Percentiles rank a stretch among this genome's conserved stretches.
These are phyloP conservation scores for Biscogniauxia marginata DNA, from an alignment of 2,329 filamentous ascomycete genomes.

Conservation along the genomic window DNA sequence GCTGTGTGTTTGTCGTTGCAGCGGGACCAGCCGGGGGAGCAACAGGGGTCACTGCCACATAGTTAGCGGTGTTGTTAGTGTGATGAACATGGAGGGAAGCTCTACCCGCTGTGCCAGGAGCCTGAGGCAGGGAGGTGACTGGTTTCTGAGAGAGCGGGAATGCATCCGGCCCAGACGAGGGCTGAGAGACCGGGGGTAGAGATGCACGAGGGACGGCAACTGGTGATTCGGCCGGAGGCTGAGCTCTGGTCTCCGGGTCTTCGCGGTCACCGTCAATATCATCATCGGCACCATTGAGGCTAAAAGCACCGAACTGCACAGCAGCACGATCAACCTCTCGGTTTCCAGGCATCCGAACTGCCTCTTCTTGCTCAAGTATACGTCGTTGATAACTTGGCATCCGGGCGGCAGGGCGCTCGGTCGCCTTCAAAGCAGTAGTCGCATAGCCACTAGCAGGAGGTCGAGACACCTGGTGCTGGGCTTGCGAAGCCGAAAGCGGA, in stretches of 20 bases:
- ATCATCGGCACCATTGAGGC: slow-evolving; percentile 76
- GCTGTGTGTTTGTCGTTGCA: slow-evolving; percentile 23
- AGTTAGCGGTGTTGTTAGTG: slow-evolving; percentile 19
- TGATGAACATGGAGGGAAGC: slow-evolving; percentile 8
- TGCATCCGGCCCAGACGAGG: slow-evolving; percentile 53
- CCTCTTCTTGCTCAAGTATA: slow-evolving; percentile 91
- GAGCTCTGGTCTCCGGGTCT: slow-evolving; percentile 89
- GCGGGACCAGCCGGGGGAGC: slow-evolving; percentile 28
- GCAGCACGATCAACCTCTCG: slow-evolving; percentile 89
- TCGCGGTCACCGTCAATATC: slow-evolving; percentile 94
- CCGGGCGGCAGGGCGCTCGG: slow-evolving; percentile 59
- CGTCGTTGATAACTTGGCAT: slow-evolving; percentile 81
- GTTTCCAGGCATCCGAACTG: slow-evolving; percentile 97
- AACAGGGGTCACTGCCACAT: slow-evolving; percentile 27
- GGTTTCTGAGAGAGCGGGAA: slow-evolving; percentile 54
- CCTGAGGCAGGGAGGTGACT: slow-evolving; percentile 43
- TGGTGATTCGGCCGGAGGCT: slow-evolving; percentile 91
- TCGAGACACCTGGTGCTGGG: slow-evolving; percentile 58
- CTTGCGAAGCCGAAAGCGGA: slow-evolving; percentile 62
- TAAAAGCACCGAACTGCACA: slow-evolving; percentile 96
- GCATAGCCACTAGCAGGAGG: slow-evolving; percentile 71
- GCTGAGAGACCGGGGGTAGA: slow-evolving; percentile 69
- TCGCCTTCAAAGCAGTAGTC: slow-evolving; percentile 79
- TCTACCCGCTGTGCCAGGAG: slow-evolving; percentile 33
- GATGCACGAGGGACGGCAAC: slow-evolving; percentile 77